Conservation (phyloP, 2,329 filamentous ascomycete species). For the Xylariomycetidae sp. region DNA sequence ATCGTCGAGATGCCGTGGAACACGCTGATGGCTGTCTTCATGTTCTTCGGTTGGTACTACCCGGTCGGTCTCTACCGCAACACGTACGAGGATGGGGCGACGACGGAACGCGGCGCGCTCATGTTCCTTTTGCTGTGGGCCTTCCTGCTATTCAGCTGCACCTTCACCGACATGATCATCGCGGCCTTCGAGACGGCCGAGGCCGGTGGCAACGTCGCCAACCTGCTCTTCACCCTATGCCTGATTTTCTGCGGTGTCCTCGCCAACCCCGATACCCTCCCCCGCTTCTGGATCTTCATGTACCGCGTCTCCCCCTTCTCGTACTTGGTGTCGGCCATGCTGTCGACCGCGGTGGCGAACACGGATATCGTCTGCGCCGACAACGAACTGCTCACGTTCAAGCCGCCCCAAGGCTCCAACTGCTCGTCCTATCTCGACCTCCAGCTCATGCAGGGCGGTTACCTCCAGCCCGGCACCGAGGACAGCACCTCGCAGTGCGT, state of each 20-base stretch:
- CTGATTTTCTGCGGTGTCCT: slow-evolving; percentile 75
- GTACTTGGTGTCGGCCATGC: slow-evolving; percentile 63
- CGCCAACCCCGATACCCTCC: slow-evolving; percentile 53
- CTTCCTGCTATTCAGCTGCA: slow-evolving; percentile 76
- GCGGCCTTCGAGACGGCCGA: slow-evolving; percentile 70
- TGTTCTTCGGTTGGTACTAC: slow-evolving; percentile 82
- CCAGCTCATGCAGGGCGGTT: slow-evolving; percentile 44
- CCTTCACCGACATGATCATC: slow-evolving; percentile 74
- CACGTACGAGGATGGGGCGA: slow-evolving; percentile 53
- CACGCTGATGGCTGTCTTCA: slow-evolving; percentile 65
- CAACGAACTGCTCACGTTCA: slow-evolving; percentile 60
- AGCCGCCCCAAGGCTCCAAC: slow-evolving; percentile 45
- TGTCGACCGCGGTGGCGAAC: slow-evolving; percentile 58
- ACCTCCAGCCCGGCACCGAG: slow-evolving; percentile 29
- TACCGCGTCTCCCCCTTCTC: slow-evolving; percentile 69
- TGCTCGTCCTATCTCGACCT: slow-evolving; percentile 50
- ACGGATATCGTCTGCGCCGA: slow-evolving; percentile 52
- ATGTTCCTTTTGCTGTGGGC: slow-evolving; percentile 71
- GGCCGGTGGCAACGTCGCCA: slow-evolving; percentile 69
- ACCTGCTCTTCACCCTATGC: slow-evolving; percentile 65
- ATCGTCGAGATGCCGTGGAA: slow-evolving; percentile 85
- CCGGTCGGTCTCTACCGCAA: slow-evolving; percentile 73
- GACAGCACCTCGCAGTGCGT: slow-evolving; percentile 37
- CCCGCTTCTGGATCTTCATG: slow-evolving; percentile 73
- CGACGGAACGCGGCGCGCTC: slow-evolving; percentile 64